These are phyloP conservation scores for Sherardia arvensis DNA, from an alignment of 257 asterid genomes.

Conservation along the genomic window DNA sequence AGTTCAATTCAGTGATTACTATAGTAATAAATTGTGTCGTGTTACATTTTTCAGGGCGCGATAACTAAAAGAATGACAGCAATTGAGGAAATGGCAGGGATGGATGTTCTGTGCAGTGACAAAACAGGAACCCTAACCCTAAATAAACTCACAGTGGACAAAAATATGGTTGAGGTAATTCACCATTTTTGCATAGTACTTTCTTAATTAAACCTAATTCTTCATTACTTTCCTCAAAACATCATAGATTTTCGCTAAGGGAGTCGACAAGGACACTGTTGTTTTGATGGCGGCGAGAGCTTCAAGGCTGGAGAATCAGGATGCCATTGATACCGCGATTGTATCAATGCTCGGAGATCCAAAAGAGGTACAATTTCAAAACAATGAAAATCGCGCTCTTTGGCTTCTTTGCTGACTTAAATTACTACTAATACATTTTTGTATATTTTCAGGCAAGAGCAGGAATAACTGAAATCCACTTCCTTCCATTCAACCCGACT, in stretches of 20 bases:
- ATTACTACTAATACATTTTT: background rate
- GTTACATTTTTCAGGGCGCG: constrained; percentile 27
- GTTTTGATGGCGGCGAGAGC: constrained; percentile 64
- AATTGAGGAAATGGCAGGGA: constrained; percentile 41
- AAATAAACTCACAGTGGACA: constrained; percentile 34
- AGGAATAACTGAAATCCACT: constrained; percentile 60
- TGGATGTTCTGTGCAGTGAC: constrained; percentile 39
- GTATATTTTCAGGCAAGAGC: constrained; percentile 52
- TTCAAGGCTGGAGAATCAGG: constrained; percentile 60
- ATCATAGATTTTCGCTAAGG: constrained; percentile 36
- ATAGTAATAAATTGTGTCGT: background rate
- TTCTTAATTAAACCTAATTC: background rate
- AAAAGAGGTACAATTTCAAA: constrained; percentile 37
- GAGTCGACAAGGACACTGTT: constrained; percentile 39
- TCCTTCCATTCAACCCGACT: constrained; percentile 70
- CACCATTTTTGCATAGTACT: background rate
- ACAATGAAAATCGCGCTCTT: background rate
- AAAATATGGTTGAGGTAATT: constrained; percentile 27
- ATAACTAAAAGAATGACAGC: constrained; percentile 37
- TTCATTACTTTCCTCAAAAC: background rate
- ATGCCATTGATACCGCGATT: constrained; percentile 62
- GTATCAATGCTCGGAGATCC: constrained; percentile 61
- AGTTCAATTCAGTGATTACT: background rate
- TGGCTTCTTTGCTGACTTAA: background rate
- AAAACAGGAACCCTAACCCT: constrained; percentile 36